Conservation (phyloP, 2,329 filamentous ascomycete genomes). For the Endothia cerciana region DNA sequence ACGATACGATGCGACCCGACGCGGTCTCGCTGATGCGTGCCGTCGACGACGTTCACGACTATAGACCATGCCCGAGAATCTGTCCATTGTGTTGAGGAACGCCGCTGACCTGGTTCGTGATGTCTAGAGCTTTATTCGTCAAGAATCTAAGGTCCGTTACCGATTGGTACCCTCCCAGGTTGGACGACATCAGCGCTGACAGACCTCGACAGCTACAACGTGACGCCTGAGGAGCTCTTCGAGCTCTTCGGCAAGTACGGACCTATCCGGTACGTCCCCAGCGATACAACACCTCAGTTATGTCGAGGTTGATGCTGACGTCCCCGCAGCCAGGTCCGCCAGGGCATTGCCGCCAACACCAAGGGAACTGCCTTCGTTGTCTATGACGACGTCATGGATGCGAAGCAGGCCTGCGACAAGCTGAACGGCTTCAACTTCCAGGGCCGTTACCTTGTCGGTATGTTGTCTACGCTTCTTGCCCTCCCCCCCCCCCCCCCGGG, state of each 20-base stretch:
- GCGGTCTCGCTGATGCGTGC: slow-evolving; percentile 4
- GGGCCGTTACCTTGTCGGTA: slow-evolving; percentile 97
- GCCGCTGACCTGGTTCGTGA: slow-evolving; percentile 34
- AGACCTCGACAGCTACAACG: slow-evolving; percentile 79
- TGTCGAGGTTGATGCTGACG: slow-evolving; percentile 31
- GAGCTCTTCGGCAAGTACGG: slow-evolving; percentile 98
- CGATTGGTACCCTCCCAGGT: slow-evolving; percentile 55
- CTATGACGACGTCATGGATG: slow-evolving; percentile 99
- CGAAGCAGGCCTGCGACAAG: slow-evolving; percentile 98
- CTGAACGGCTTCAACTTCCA: slow-evolving; percentile 99
- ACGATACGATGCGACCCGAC: background rate
- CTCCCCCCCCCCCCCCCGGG: background rate
- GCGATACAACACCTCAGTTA: background rate
- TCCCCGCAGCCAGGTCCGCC: slow-evolving; percentile 83
- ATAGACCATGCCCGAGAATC: background rate
- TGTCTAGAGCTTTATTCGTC: slow-evolving; percentile 92
- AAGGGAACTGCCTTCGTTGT: slow-evolving; percentile 99
- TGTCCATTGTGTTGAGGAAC: background rate
- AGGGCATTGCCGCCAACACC: slow-evolving; percentile 95
- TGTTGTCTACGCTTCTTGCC: slow-evolving; percentile 43
- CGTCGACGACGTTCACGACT: background rate
- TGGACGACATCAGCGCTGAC: slow-evolving; percentile 31
- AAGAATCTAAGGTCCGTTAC: slow-evolving; percentile 95
- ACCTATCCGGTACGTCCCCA: slow-evolving; percentile 76
- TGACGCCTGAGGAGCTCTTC: slow-evolving; percentile 96